phyloP scores from a whole-genome alignment of 2,329 filamentous ascomycete genomes.

The Talaromyces marneffei region DNA sequence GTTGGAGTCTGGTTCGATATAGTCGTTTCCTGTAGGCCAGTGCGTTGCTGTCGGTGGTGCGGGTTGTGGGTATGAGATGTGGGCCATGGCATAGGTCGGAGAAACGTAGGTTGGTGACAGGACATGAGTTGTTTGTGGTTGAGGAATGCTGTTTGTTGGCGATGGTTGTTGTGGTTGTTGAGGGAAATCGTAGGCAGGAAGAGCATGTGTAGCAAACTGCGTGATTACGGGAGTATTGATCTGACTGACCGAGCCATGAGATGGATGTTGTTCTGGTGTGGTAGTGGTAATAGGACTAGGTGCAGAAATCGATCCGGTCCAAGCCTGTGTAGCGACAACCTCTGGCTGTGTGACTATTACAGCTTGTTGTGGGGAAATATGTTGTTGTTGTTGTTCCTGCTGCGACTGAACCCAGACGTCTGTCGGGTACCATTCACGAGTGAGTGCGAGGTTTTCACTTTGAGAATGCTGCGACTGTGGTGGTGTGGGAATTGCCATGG shows the following conservation, averaged over 20 bases:
- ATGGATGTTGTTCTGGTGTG: slow-evolving; percentile 4
- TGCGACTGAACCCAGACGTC: slow-evolving; percentile 11
- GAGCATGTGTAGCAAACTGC: slow-evolving; percentile 19
- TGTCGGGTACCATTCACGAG: slow-evolving; percentile 12
- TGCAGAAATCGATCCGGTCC: slow-evolving; percentile 4
- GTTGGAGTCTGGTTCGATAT: slow-evolving; percentile 21
- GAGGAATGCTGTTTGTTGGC: not conserved
- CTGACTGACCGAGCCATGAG: not conserved
- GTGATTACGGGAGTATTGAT: slow-evolving; percentile 19
- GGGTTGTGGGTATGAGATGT: slow-evolving; percentile 14
- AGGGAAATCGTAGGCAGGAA: slow-evolving; percentile 23
- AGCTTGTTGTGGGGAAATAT: not conserved
- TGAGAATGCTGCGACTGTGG: slow-evolving; percentile 7
- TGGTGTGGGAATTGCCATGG: slow-evolving; percentile 7
- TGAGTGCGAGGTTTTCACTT: not conserved
- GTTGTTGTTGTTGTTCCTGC: slow-evolving; percentile 6
- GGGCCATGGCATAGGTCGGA: slow-evolving; percentile 7
- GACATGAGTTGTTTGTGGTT: slow-evolving; percentile 5
- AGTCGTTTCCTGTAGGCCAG: slow-evolving; percentile 21
- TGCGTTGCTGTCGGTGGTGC: slow-evolving; percentile 20
- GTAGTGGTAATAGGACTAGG: not conserved
- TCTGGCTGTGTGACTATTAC: not conserved
- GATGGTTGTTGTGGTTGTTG: slow-evolving; percentile 18
- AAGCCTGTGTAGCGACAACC: slow-evolving; percentile 2
- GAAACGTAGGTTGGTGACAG: slow-evolving; percentile 9